Base-by-base conservation (phyloP, 2,329 filamentous ascomycete genomes). In the Orbilia oligospora region DNA sequence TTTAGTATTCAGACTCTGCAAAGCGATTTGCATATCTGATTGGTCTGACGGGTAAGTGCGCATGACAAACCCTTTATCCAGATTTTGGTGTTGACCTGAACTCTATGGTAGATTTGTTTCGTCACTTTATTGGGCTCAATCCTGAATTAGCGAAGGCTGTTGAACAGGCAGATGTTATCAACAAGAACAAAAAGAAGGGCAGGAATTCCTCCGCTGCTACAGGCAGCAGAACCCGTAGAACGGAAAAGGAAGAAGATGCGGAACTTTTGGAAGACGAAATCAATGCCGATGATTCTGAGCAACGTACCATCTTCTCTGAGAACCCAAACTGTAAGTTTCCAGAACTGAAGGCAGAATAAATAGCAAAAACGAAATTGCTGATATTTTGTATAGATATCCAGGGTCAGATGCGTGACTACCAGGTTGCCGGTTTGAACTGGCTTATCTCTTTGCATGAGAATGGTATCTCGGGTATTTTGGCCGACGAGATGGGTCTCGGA, bases 101-200 rank as follows among this genome's bases (percentile, higher is more conserved):
- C n/a, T 1, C 18, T 1, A 18, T n/a, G 22, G 48, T 33, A 16
- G 96, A 99, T 83, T 88, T 99, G 20, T 99, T 99, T 87, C 93
- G 97, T 81, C 96, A 99, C 86, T 99, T 99, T 85, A 99, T 99
- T 86, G 94, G 98, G 83, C 93, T 94, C 8, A 99, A 97, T 83
- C 95, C 94, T 4, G 94, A 99, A 83, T 95, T 96, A 16, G 93
- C 93, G 82, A 96, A 98, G 83, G 80, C 81, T 16, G 76, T 80
- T n/a, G 79, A 76, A 46, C 75, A 81, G 55, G 81, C 81, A 2
- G 81, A 82, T 76, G 80, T 80, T 58, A 81, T 82, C 71, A 93
- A 95, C 82, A 93, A 44, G 6, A 61, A 44, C 36, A 61, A 97
- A 75, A 93, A 97, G 82, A 96, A 98, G 85, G 97, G 98, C 83